Evolutionary conservation across 768 basidiomycete genomes (phyloP).

Genomic region (Tulasnella sp.): DNA sequence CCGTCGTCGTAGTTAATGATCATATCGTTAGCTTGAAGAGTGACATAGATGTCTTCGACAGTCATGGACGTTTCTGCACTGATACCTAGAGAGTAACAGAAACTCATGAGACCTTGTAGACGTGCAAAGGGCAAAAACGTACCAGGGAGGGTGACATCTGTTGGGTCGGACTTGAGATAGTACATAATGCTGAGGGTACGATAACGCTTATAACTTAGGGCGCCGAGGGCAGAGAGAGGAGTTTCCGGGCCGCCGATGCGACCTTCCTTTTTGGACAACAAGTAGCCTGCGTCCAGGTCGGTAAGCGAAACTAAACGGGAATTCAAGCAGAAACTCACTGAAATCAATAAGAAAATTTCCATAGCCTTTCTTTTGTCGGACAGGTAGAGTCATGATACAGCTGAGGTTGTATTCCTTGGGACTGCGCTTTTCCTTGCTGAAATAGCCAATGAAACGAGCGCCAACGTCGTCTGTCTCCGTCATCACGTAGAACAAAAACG

Average conservation of each 20-base stretch:
- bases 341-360: slow-evolving; percentile 96
- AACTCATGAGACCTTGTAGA: not conserved
- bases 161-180: slow-evolving; percentile 56
- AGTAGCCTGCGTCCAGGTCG: slow-evolving; percentile 58
- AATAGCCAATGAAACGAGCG: slow-evolving; percentile 94
- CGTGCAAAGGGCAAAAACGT: slow-evolving; percentile 25
- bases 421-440: slow-evolving; percentile 96
- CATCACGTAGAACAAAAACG: slow-evolving; percentile 97
- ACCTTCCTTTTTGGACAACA: slow-evolving; percentile 91
- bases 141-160: slow-evolving; percentile 69
- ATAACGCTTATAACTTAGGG: slow-evolving; percentile 89
- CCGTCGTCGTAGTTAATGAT: slow-evolving; percentile 36
- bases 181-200: slow-evolving; percentile 87
- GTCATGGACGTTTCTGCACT: slow-evolving; percentile 83
- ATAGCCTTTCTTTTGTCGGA: slow-evolving; percentile 92
- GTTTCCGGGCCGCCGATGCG: slow-evolving; percentile 90
- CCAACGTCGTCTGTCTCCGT: slow-evolving; percentile 85
- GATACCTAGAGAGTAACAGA: slow-evolving; percentile 47
- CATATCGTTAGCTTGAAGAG: slow-evolving; percentile 66
- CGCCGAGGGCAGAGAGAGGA: slow-evolving; percentile 86
- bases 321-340: slow-evolving; percentile 51
- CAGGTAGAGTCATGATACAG: slow-evolving; percentile 98
- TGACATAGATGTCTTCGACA: slow-evolving; percentile 73
- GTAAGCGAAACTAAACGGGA: not conserved
- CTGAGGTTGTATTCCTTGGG: slow-evolving; percentile 95